These are phyloP conservation scores for Pleurotus eryngii DNA, from an alignment of 768 basidiomycete species.

Conservation along the genomic window DNA sequence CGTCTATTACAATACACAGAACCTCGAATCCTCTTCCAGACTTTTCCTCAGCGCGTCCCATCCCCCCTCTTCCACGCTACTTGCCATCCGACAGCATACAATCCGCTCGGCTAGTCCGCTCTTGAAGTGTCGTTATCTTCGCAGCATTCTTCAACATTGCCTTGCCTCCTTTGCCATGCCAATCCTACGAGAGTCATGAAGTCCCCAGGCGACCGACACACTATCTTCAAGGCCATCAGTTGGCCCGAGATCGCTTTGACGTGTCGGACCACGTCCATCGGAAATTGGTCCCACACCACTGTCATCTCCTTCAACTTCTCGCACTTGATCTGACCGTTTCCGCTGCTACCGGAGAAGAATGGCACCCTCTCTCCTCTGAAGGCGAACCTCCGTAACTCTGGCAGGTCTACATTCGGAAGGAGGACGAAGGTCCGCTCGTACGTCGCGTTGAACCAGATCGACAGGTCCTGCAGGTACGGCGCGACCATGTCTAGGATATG, in stretches of 20 bases:
- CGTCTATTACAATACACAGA: conserved; percentile 3
- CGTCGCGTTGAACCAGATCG: conserved; percentile 1
- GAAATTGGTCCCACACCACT: background rate
- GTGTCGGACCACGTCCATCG: background rate
- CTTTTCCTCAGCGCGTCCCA: background rate
- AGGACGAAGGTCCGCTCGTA: background rate
- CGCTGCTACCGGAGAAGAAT: background rate
- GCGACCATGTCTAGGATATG: background rate
- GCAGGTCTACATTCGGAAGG: background rate
- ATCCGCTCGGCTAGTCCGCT: background rate
- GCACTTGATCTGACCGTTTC: background rate
- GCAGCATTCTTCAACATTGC: background rate
- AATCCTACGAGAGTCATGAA: background rate
- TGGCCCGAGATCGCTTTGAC: background rate
- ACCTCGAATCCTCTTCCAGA: background rate
- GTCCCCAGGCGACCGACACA: background rate
- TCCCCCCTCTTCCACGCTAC: background rate
- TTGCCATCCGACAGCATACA: background rate
- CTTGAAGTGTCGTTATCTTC: background rate
- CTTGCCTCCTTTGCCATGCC: background rate
- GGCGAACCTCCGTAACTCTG: background rate
- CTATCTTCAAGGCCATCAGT: background rate
- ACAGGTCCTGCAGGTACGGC: background rate
- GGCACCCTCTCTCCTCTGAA: conserved; percentile 5
- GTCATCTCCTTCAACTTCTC: conserved; percentile 1